Percentiles rank a stretch among this genome's conserved stretches.
These are phyloP conservation scores for Saprolegnia parasitica DNA, from an alignment of 352 stramenopile genomes.

Conservation along the genomic window DNA sequence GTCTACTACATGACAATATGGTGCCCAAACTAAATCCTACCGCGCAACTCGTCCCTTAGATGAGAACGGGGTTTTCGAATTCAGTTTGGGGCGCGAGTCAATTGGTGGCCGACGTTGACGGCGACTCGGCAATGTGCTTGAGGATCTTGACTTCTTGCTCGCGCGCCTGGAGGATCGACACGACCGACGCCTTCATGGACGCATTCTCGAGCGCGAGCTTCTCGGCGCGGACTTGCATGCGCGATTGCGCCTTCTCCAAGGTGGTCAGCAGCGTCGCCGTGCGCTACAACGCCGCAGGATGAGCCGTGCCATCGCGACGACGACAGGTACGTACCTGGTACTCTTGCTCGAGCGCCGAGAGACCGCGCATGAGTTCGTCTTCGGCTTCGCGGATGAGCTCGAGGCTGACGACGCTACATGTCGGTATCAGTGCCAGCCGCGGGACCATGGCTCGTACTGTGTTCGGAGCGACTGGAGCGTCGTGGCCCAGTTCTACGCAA, in stretches of 20 bases:
- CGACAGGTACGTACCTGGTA: conserved; percentile 12
- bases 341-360: conserved; percentile 22
- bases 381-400: conserved; percentile 28
- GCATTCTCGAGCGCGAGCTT: conserved; percentile 24
- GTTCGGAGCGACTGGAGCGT: conserved; percentile 24
- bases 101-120: neutral
- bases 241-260: conserved; percentile 27
- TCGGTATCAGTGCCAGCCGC: neutral
- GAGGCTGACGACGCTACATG: conserved; percentile 19
- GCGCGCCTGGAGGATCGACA: conserved; percentile 16
- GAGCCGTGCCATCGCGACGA: too few relatives aligned
- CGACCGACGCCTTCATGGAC: conserved; percentile 28
- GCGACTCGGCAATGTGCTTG: conserved; percentile 27
- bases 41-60: neutral
- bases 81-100: conserved; percentile 1
- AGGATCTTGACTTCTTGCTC: conserved; percentile 28
- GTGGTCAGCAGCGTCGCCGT: conserved; percentile 22
- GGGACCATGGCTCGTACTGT: neutral
- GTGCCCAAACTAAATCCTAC: neutral
- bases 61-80: neutral
- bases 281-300: neutral
- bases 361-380: conserved; percentile 27
- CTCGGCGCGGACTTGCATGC: conserved; percentile 9
- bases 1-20: neutral
- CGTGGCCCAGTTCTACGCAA: conserved; percentile 21